Conservation (phyloP, 495 filamentous ascomycete species). For the Penicillium maclennaniae region DNA sequence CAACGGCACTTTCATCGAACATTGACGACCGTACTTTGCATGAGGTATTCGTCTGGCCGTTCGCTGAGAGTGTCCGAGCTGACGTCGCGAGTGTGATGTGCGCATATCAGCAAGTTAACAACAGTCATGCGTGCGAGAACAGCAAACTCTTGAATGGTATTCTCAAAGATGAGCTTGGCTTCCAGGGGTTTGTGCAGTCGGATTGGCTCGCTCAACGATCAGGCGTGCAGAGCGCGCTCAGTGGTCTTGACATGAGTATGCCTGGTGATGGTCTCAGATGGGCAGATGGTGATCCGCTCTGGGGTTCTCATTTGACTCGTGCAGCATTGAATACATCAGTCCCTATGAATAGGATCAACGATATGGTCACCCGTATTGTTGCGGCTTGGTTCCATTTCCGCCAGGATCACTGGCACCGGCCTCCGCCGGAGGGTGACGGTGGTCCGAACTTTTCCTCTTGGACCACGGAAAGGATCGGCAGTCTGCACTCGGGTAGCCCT, state of each 20-base stretch:
- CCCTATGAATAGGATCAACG: constrained; percentile 77
- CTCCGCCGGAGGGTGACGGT: constrained; percentile 54
- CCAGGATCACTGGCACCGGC: constrained; percentile 66
- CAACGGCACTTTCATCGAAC: constrained; percentile 73
- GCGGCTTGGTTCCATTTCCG: constrained; percentile 89
- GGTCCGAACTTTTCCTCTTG: constrained; percentile 91
- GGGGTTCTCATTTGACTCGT: constrained; percentile 72
- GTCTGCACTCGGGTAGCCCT: constrained; percentile 60
- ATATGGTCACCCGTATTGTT: constrained; percentile 91
- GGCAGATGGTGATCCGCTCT: constrained; percentile 73
- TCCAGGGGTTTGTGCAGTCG: constrained; percentile 89
- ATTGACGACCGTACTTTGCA: constrained; percentile 78
- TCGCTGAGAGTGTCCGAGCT: constrained; percentile 77
- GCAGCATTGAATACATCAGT: constrained; percentile 80
- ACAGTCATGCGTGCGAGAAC: constrained; percentile 86
- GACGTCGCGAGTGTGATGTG: constrained; percentile 91
- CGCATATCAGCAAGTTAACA: constrained; percentile 86
- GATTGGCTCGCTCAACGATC: constrained; percentile 91
- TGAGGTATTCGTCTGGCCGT: constrained; percentile 88
- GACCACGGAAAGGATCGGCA: constrained; percentile 67
- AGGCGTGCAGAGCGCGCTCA: constrained; percentile 73
- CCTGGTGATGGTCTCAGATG: constrained; percentile 81
- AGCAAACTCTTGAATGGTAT: constrained; percentile 88
- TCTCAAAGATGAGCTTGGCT: constrained; percentile 91
- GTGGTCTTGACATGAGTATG: constrained; percentile 93